Evolutionary conservation across 164 flowering plant species (phyloP).

Genomic region (Sextonia rubra): DNA sequence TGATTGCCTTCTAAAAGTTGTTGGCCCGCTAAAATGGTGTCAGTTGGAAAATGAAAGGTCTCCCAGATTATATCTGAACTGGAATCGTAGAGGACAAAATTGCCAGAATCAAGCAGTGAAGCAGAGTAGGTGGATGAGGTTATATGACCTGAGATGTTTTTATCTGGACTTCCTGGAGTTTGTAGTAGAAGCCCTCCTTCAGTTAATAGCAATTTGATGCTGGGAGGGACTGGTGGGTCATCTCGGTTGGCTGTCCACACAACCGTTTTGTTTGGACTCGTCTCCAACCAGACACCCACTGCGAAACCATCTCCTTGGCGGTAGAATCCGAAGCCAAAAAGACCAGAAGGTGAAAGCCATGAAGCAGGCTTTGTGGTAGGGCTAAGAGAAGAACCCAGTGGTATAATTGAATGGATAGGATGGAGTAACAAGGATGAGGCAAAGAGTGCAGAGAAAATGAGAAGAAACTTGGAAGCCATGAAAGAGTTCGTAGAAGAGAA

Average conservation of each 20-base stretch:
- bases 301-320: neutral
- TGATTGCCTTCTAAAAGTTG: neutral
- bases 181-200: neutral
- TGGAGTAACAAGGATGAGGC: neutral
- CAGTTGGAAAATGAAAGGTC: slow-evolving; percentile 6
- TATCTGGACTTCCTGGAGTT: neutral
- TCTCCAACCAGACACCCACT: slow-evolving; percentile 4
- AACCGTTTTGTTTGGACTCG: neutral
- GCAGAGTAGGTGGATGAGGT: slow-evolving; percentile 7
- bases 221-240: neutral
- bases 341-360: neutral
- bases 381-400: neutral
- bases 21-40: slow-evolving; percentile 8
- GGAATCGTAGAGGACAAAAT: slow-evolving; percentile 18
- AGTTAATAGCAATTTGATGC: neutral
- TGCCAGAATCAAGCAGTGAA: slow-evolving; percentile 41
- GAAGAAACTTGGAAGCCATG: neutral
- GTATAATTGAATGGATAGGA: neutral
- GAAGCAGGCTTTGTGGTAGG: neutral
- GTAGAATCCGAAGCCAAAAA: neutral
- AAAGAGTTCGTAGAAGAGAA: neutral
- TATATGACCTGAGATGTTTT: neutral
- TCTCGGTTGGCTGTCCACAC: slow-evolving; percentile 10
- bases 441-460: neutral
- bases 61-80: neutral